These are phyloP conservation scores for Zygosaccharomyces sapae DNA, from an alignment of 1,139 yeast species.

Conservation along the genomic window DNA sequence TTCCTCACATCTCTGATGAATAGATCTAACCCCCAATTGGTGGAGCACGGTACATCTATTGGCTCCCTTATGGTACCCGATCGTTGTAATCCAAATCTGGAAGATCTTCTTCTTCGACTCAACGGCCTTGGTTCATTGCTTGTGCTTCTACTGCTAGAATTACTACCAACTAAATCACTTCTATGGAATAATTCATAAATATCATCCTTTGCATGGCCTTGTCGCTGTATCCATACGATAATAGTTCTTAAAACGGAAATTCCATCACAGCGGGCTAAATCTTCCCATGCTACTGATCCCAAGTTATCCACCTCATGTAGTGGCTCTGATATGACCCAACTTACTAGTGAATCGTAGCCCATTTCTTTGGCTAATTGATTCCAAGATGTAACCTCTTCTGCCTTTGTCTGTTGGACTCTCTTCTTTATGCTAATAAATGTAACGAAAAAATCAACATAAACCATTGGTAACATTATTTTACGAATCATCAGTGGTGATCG, in stretches of 20 bases:
- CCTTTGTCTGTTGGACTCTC: constrained; percentile 12
- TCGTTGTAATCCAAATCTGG: constrained; percentile 10
- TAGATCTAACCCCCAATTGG: constrained; percentile 18
- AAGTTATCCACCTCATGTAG: constrained; percentile 15
- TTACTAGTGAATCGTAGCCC: constrained; percentile 16
- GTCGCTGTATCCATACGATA: constrained; percentile 29
- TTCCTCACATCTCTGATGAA: constrained; percentile 20
- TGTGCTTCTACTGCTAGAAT: constrained; percentile 4
- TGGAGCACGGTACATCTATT: constrained; percentile 16
- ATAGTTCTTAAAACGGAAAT: constrained; percentile 21
- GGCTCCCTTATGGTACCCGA: constrained; percentile 10
- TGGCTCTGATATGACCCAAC: constrained; percentile 19
- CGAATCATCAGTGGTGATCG: constrained; percentile 25
- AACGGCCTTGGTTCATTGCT: constrained; percentile 6
- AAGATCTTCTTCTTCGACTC: constrained; percentile 9
- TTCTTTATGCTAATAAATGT: constrained; percentile 18
- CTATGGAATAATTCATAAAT: constrained; percentile 19
- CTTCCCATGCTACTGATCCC: constrained; percentile 17
- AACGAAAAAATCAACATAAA: constrained; percentile 22
- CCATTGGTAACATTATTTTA: constrained; percentile 25
- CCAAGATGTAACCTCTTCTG: constrained; percentile 19
- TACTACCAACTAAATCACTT: constrained; percentile 9
- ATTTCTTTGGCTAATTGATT: constrained; percentile 14
- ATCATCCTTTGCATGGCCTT: constrained; percentile 20
- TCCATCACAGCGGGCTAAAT: constrained; percentile 18